Evolutionary conservation across 208 protist species (phyloP).

Genomic region (Wallacemonas collosoma): DNA sequence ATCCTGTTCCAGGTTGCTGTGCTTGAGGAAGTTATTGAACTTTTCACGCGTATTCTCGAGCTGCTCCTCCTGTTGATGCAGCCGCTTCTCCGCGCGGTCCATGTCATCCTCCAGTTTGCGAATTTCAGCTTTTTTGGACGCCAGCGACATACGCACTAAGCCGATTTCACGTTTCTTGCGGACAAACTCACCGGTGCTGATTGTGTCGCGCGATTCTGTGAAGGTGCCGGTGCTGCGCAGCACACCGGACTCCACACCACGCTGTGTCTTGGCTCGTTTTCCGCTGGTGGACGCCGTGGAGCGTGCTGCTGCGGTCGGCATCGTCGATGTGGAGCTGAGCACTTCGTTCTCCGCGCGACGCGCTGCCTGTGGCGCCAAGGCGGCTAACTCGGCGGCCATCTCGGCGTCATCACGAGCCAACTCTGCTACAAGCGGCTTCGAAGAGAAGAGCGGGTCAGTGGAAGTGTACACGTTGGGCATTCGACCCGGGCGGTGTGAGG

Average conservation of each 20-base stretch:
- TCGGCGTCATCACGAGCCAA: conserved; percentile 62
- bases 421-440: conserved; percentile 57
- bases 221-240: conserved; percentile 10
- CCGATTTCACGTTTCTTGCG: conserved; percentile 95
- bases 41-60: conserved; percentile 91
- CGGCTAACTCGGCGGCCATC: conserved; percentile 61
- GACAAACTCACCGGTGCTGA: conserved; percentile 93
- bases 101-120: conserved; percentile 94
- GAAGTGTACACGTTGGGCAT: not conserved
- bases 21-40: conserved; percentile 95
- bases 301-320: not conserved
- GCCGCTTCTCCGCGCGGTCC: conserved; percentile 86
- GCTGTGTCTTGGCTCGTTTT: conserved; percentile 1
- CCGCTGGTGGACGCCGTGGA: not conserved
- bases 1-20: conserved; percentile 95
- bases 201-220: conserved; percentile 65
- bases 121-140: conserved; percentile 94
- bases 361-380: conserved; percentile 31
- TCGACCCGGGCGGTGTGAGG: conserved; percentile 23
- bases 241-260: not conserved
- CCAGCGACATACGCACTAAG: conserved; percentile 94
- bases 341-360: conserved; percentile 2
- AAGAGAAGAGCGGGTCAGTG: conserved; percentile 19
- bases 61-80: conserved; percentile 93
- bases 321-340: not conserved